Percentiles rank a stretch among this genome's conserved stretches.
phyloP scores from a whole-genome alignment of 345 rosid genomes.

The Eucalyptus pauciflora region DNA sequence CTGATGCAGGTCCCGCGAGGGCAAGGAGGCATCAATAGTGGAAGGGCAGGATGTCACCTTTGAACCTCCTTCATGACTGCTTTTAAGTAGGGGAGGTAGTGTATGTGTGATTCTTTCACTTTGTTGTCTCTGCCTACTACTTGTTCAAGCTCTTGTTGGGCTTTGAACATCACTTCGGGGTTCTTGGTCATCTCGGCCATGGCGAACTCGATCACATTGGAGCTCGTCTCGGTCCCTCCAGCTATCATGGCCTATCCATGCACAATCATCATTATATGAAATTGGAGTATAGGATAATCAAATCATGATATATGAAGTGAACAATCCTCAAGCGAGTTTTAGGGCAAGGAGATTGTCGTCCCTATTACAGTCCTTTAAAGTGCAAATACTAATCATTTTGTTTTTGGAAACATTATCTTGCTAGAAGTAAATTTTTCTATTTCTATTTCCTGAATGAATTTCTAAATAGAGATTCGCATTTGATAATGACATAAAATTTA shows the following conservation, averaged over 20 bases:
- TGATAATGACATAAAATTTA: too few relatives aligned
- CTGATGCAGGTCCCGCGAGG: constrained; percentile 11
- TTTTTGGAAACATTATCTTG: too few relatives aligned
- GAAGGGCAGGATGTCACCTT: constrained; percentile 36
- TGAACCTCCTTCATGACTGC: constrained; percentile 38
- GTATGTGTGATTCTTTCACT: constrained; percentile 37
- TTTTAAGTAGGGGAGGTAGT: constrained; percentile 8
- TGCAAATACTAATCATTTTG: too few relatives aligned
- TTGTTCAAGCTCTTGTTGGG: constrained; percentile 30
- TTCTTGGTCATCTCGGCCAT: constrained; percentile 39
- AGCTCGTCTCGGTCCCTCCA: constrained; percentile 36
- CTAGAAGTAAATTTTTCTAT: too few relatives aligned
- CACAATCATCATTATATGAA: not conserved
- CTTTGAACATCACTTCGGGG: constrained; percentile 20
- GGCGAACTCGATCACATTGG: constrained; percentile 29
- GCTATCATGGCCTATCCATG: constrained; percentile 33
- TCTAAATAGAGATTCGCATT: rapidly evolving
- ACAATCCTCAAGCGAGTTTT: not conserved
- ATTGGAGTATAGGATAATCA: not conserved
- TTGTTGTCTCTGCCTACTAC: constrained; percentile 24
- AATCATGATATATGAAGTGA: not conserved
- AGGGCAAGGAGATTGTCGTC: not conserved
- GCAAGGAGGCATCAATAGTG: constrained; percentile 28
- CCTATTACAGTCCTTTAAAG: too few relatives aligned
- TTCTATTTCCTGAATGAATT: too few relatives aligned